Base-by-base conservation (phyloP, 2,329 filamentous ascomycete genomes). In the Fusarium anguioides region DNA sequence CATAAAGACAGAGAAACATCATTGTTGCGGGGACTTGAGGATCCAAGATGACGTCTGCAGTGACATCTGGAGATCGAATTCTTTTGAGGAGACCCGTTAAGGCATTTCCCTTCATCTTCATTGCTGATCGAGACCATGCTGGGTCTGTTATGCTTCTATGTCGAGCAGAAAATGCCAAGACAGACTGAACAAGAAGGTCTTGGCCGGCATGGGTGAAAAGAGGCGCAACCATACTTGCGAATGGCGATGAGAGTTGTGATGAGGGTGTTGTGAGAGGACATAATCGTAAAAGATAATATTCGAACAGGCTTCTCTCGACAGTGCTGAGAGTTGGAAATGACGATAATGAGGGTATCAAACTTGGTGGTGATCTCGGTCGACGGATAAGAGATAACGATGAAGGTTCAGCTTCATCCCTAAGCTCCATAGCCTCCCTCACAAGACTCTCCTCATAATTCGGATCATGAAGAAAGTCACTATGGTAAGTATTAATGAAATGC, bases 1-100 rank as follows among this genome's bases (percentile, higher is more conserved):
- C 70, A 2, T 72, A 70, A 1, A 73, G 68, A 2, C 70, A 72
- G 1, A 72, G 51, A 21, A 72, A 68, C 64, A 72, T 71, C 70
- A 72, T 72, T 1, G 65, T 68, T 0, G 71, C 64, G 2, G 69
- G 70, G 0, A 70, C 58, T 40, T 72, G 68, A 1, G 68, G 59
- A 12, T 72, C 64, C 1, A 64, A 11, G 3, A 72, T 64, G 27
- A 70, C 60, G 0, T 72, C 70, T 27, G 58, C 45, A 0, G 57
- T 60, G 1, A 63, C 50, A 2, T 57, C 50, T 6, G 53, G 60
- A 6, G 70, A 70, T 11, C 52, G 36, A 2, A 70, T 61, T 6
- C 52, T 66, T 2, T 47, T 50, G 1, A 65, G 5, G 1, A 70
- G 15, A 0, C 58, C 55, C 0, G 44, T 35, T 0, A 72, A 39